Conservation (phyloP, 73 alveolate species). For the Breviolum minutum region DNA sequence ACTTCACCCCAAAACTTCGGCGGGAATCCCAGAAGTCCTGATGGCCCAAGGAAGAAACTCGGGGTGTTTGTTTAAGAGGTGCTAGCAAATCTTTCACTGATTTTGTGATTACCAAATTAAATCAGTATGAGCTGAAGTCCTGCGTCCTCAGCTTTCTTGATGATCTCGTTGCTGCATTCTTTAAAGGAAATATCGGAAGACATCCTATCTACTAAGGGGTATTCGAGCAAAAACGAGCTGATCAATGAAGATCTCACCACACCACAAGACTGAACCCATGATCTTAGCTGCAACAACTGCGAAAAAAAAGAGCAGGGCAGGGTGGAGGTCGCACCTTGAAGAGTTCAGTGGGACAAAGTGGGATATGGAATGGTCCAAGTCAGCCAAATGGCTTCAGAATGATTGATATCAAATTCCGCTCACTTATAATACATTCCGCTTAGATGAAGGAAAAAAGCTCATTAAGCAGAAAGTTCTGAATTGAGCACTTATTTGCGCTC, state of each 20-base stretch:
- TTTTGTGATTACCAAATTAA: not conserved
- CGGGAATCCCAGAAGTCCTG: not conserved
- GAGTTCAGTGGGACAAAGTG: not conserved
- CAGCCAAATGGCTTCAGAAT: not conserved
- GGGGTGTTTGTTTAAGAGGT: not conserved
- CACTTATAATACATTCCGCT: no score
- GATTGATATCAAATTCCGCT: not conserved
- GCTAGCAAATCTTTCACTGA: not conserved
- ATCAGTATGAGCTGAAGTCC: not conserved
- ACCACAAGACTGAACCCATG: no score
- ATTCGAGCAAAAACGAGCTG: not conserved
- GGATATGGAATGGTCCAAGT: not conserved
- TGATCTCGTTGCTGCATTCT: not conserved
- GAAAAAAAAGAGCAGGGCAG: no score
- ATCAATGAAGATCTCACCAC: no score
- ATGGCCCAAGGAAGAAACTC: no score
- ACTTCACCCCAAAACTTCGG: not conserved
- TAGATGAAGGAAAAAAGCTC: not conserved
- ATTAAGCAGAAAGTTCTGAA: not conserved
- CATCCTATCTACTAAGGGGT: not conserved
- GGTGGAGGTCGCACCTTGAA: not conserved
- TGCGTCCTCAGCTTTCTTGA: not conserved
- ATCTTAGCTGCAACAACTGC: no score
- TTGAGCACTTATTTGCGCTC: not conserved
- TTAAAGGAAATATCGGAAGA: not conserved